Evolutionary conservation across 331 rosid species (phyloP), one percentile per base, ranked within the genome.

Genomic region (Acacia pycnantha): DNA sequence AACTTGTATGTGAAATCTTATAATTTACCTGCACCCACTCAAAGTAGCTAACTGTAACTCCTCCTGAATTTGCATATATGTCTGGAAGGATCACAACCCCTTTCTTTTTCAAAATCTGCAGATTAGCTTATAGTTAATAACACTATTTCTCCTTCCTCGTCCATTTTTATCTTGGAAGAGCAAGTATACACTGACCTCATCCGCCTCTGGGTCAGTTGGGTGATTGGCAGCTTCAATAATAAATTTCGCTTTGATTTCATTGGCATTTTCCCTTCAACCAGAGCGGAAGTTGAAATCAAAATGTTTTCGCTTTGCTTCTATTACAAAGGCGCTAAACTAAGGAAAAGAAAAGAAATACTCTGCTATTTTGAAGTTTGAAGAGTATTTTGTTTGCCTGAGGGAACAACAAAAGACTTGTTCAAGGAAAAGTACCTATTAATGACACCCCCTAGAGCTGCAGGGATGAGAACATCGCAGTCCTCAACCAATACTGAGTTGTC

Each of bases 371-470:
- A 59, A 65, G 12, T 24, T 19, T 11, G 11, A 65, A 6, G 43
- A 65, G 40, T 21, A 40, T 37, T 26, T 58, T 76, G 56, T 46
- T 67, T 77, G 47, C 48, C 29, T 24, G 69, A 50, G 43, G 74
- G 56, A 59, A 46, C 8, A 44, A 72, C 14, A 58, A n/a, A 84
- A 21, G 65, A 46, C 26, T 72, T 76, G n/a, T 62, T 83, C 40
- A 14, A 31, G 44, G 13, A 78, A 51, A 74, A 82, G 78, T 50
- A 93, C 97, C 89, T 94, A 82, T 92, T 91, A 84, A 94, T 94
- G 84, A 92, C 98, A 53, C 97, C 98, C 13, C 98, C 98, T 51
- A 94, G 97, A 78, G 98, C 98, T 77, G 98, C 98, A 19, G 98
- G 97, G 67, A 92, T 84, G 77, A 94, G 92, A 82, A 94, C 89